Base-by-base conservation (phyloP, 495 filamentous ascomycete species). In the Neohortaea acidophila region DNA sequence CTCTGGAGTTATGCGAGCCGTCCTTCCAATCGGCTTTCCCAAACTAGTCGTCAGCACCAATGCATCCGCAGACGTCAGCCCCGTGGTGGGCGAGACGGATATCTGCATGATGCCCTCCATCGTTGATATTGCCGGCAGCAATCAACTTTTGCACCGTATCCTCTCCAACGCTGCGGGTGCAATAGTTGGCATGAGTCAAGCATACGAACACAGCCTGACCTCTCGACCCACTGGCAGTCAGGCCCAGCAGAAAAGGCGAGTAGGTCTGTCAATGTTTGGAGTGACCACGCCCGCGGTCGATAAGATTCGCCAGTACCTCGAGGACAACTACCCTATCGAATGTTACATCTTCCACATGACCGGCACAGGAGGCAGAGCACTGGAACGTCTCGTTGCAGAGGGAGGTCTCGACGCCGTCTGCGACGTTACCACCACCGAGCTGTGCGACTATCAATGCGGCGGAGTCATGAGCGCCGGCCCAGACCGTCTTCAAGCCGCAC, bases 261-360 rank as follows among this genome's bases (percentile, higher is more conserved):
- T 81, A 9, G 76, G 67, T 0, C 66, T 81, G 27, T 77, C 75
- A 21, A 81, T 81, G 77, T 83, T 81, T 48, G 78, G 77, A 7
- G 76, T 83, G 7, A 83, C 78, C 1, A 81, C 75, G 0, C 73
- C 74, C 0, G 66, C 63, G 8, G 77, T 72, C 0, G 64, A 69
- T 31, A 44, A 41, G 2, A 63, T 70, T 3, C 61, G 69, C 1
- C 29, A 53, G 4, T 51, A 60, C 36, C 52, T 79, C 1, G 64
- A 68, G 26, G 10, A 14, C 0, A 37, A 56, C 2, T 51, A 59
- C 33, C 45, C 42, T 0, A 61, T 63, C 40, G 78, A 81, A 45
- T 62, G 71, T 8, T 75, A 70, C 41, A 61, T 78, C 9, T 81
- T 81, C 48, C 77, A 81, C 43, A 74, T 75, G 6, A 81, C 77